A percentile compares a stretch with the other conserved stretches of the same genome.
Conservation (phyloP, 768 basidiomycete species). For the Panellus pusillus region DNA sequence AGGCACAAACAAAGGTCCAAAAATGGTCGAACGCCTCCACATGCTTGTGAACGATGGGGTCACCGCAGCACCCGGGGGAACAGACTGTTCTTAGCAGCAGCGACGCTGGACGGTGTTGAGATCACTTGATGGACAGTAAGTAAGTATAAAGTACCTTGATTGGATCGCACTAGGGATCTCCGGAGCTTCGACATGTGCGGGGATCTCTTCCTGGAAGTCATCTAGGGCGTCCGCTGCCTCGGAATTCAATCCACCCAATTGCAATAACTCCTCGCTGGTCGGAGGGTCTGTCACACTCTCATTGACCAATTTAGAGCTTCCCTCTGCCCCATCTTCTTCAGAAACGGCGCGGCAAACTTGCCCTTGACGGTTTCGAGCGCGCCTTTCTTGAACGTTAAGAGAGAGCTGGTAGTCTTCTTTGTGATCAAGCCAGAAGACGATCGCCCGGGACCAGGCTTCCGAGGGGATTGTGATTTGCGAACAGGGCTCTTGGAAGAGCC, state of each 20-base stretch:
- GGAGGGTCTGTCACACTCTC: conserved; percentile 25
- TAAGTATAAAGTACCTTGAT: conserved; percentile 26
- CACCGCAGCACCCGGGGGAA: conserved; percentile 38
- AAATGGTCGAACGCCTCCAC: conserved; percentile 61
- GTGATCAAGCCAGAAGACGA: conserved; percentile 43
- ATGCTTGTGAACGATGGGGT: conserved; percentile 17
- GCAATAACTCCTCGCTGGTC: conserved; percentile 46
- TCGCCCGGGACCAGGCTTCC: conserved; percentile 52
- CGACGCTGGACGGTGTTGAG: conserved; percentile 32
- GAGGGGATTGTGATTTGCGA: conserved; percentile 4
- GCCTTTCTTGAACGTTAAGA: conserved; percentile 56
- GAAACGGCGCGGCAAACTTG: conserved; percentile 28
- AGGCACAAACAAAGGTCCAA: conserved; percentile 59
- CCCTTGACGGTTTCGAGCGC: conserved; percentile 51
- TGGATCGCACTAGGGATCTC: conserved; percentile 19
- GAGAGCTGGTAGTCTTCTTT: conserved; percentile 45
- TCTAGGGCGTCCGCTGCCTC: conserved; percentile 42
- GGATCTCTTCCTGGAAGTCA: conserved; percentile 55
- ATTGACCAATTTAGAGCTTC: conserved; percentile 1
- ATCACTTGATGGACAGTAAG: not conserved
- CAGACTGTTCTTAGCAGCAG: conserved; percentile 44
- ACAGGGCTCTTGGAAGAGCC: conserved; percentile 11
- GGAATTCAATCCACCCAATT: conserved; percentile 47
- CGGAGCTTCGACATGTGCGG: conserved; percentile 8
- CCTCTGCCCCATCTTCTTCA: conserved; percentile 23